phyloP scores from a whole-genome alignment of 2,329 filamentous ascomycete species.

The Nakataea oryzae region DNA sequence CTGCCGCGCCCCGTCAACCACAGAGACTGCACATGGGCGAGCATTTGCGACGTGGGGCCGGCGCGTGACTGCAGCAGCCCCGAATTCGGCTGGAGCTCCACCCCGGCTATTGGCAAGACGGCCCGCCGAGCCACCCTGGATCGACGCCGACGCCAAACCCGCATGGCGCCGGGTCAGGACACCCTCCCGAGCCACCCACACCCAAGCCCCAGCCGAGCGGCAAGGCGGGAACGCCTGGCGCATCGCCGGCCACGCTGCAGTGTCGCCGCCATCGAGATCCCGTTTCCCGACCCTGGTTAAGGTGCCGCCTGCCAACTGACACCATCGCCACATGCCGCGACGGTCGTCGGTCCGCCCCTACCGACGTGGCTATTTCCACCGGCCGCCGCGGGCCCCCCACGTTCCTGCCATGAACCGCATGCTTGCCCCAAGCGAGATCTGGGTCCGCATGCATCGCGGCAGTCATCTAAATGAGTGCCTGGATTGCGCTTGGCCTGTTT shows the following conservation, averaged over 20 bases:
- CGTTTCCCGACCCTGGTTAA: background rate
- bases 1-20: no score
- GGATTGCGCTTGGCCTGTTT: background rate
- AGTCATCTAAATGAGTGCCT: no score
- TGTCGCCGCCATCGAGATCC: background rate
- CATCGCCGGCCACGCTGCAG: no score
- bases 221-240: background rate
- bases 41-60: no score
- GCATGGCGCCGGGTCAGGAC: background rate
- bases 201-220: background rate
- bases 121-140: background rate
- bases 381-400: background rate
- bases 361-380: conserved; percentile 25
- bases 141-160: background rate
- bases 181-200: background rate
- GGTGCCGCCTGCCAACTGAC: background rate
- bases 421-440: background rate
- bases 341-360: conserved; percentile 26
- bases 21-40: background rate
- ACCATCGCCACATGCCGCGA: conserved; percentile 17
- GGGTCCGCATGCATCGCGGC: no score
- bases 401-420: background rate
- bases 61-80: background rate
- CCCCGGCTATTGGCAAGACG: background rate
- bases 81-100: background rate